A percentile compares a stretch with the other conserved stretches of the same genome.
Evolutionary conservation across 2,329 filamentous ascomycete genomes (phyloP).

Genomic region (Talaromyces rugulosus): DNA sequence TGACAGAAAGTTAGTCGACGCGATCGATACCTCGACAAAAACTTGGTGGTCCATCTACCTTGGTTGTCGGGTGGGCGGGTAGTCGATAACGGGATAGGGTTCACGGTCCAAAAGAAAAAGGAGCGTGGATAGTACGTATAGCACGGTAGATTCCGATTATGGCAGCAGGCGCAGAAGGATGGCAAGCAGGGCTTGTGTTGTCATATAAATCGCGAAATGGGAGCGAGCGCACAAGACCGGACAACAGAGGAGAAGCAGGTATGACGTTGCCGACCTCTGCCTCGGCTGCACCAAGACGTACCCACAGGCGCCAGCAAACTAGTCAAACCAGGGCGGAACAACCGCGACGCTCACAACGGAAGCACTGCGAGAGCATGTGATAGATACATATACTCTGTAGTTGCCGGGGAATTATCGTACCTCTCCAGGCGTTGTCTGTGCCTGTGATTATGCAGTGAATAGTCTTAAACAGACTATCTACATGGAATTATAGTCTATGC

Average conservation of each 20-base stretch:
- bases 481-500: background rate
- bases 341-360: background rate
- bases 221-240: background rate
- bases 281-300: slow-evolving; percentile 7
- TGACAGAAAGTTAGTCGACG: background rate
- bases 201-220: background rate
- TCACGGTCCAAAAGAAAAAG: background rate
- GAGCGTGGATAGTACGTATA: background rate
- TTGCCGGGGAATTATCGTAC: background rate
- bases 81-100: background rate
- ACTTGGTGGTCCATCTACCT: background rate
- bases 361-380: background rate
- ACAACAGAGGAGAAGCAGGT: background rate
- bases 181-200: background rate
- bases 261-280: slow-evolving; percentile 15
- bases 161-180: background rate
- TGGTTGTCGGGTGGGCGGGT: background rate
- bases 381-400: background rate
- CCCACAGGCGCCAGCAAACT: background rate
- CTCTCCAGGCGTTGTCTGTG: background rate
- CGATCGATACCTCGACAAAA: background rate
- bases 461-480: background rate
- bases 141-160: background rate
- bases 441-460: background rate
- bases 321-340: background rate